Evolutionary conservation across 1,139 yeast genomes (phyloP).

Genomic region (Sugiyamaella neomexicana): DNA sequence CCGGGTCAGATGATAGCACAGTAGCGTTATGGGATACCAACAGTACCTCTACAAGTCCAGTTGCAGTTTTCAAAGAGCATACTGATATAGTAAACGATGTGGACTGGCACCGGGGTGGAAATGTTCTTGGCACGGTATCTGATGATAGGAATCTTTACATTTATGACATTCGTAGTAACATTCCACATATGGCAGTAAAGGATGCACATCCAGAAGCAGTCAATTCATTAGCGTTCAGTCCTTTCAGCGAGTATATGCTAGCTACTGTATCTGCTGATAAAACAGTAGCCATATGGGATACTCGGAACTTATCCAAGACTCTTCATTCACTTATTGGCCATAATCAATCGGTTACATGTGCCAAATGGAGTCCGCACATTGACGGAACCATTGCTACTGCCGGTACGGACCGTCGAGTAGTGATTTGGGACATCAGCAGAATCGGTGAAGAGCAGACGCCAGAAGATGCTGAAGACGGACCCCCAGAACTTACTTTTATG

Average conservation of each 20-base stretch:
- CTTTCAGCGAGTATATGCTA: conserved; percentile 52
- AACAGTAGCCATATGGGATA: conserved; percentile 63
- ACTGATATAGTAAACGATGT: conserved; percentile 43
- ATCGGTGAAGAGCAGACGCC: conserved; percentile 45
- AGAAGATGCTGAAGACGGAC: conserved; percentile 47
- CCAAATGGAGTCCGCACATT: conserved; percentile 74
- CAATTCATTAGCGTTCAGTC: conserved; percentile 67
- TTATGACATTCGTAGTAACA: conserved; percentile 59
- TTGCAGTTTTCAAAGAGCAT: conserved; percentile 32
- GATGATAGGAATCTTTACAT: conserved; percentile 70
- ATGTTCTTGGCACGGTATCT: conserved; percentile 68
- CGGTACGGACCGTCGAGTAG: conserved; percentile 71
- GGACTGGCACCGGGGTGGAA: conserved; percentile 50
- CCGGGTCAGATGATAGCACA: conserved; percentile 69
- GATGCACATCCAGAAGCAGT: conserved; percentile 48
- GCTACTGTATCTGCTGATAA: conserved; percentile 75
- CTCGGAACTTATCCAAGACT: conserved; percentile 46
- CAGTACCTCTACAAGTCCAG: conserved; percentile 24
- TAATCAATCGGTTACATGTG: conserved; percentile 59
- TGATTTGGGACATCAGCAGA: conserved; percentile 64
- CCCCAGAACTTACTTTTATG: conserved; percentile 46
- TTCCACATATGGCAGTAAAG: conserved; percentile 35
- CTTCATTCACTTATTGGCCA: conserved; percentile 52
- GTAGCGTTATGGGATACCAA: conserved; percentile 60
- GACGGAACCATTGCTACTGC: conserved; percentile 68